phyloP scores from a whole-genome alignment of 1,284 basidiomycete species.

The Melampsora medusae region DNA sequence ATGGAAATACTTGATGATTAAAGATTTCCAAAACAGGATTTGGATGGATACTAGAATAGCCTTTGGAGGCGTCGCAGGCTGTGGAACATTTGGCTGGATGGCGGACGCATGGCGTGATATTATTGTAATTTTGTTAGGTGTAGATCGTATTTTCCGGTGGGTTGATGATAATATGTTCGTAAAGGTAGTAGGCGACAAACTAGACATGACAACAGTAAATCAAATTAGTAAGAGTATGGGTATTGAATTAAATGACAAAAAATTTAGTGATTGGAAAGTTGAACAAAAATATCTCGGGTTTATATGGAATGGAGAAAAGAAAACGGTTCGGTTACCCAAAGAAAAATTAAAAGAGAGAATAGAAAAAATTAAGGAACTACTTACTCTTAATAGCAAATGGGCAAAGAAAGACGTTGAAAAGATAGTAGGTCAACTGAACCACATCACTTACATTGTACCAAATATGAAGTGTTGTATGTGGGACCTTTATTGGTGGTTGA shows the following conservation, averaged over 20 bases:
- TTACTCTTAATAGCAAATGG: background rate
- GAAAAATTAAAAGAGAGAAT: background rate
- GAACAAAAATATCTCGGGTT: slow-evolving; percentile 22
- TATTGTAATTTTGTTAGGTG: background rate
- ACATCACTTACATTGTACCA: no score
- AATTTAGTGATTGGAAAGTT: background rate
- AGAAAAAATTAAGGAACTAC: background rate
- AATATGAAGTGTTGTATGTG: slow-evolving; percentile 10
- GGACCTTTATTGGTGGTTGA: background rate
- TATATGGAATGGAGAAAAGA: background rate
- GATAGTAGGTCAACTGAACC: no score
- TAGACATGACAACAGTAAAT: background rate
- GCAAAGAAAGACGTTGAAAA: background rate
- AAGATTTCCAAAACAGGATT: background rate
- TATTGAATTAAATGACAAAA: background rate
- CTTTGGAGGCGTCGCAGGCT: background rate
- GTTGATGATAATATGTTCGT: background rate
- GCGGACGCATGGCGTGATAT: background rate
- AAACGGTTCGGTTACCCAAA: background rate
- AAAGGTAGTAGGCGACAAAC: background rate
- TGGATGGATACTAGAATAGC: slow-evolving; percentile 7
- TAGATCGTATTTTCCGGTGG: background rate
- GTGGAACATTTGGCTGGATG: background rate
- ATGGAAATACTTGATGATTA: background rate
- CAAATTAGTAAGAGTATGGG: background rate